Evolutionary conservation across 2,329 filamentous ascomycete species (phyloP).

Genomic region (Apiospora phragmitis): DNA sequence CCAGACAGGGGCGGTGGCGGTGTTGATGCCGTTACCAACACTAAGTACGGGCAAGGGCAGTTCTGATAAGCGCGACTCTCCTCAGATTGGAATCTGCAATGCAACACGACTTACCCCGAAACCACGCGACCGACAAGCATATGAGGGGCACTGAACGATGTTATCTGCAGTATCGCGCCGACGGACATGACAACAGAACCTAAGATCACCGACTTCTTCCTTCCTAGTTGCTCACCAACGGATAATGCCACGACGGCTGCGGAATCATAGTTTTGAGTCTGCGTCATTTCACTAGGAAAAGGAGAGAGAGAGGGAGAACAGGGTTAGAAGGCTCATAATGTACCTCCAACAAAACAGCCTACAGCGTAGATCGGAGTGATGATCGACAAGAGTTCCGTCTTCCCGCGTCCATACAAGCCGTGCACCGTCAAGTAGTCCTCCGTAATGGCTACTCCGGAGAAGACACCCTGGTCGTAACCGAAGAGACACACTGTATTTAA

Average conservation of each 20-base stretch:
- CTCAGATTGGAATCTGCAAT: neutral
- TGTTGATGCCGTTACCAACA: too few relatives aligned
- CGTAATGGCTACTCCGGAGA: conserved; percentile 48
- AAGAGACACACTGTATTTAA: conserved; percentile 24
- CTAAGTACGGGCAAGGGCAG: too few relatives aligned
- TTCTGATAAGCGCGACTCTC: neutral
- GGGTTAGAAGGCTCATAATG: too few relatives aligned
- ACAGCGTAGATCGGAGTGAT: conserved; percentile 49
- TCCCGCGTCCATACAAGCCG: conserved; percentile 39
- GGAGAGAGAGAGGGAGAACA: too few relatives aligned
- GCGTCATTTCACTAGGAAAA: conserved; percentile 20
- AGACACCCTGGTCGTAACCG: conserved; percentile 50
- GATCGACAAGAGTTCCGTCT: conserved; percentile 37
- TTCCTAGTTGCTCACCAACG: conserved; percentile 45
- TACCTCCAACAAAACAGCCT: conserved; percentile 42
- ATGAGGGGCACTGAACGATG: conserved; percentile 35
- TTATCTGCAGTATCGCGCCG: conserved; percentile 28
- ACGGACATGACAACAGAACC: conserved; percentile 43
- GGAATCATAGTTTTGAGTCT: neutral
- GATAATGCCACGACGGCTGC: conserved; percentile 38
- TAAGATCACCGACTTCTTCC: conserved; percentile 39
- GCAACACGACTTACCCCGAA: conserved; percentile 29
- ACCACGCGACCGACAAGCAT: conserved; percentile 38
- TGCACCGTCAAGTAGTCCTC: conserved; percentile 51
- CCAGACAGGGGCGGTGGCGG: conserved; percentile 31